Evolutionary conservation across 495 filamentous ascomycete species (phyloP).

Genomic region (Tuber magnatum): DNA sequence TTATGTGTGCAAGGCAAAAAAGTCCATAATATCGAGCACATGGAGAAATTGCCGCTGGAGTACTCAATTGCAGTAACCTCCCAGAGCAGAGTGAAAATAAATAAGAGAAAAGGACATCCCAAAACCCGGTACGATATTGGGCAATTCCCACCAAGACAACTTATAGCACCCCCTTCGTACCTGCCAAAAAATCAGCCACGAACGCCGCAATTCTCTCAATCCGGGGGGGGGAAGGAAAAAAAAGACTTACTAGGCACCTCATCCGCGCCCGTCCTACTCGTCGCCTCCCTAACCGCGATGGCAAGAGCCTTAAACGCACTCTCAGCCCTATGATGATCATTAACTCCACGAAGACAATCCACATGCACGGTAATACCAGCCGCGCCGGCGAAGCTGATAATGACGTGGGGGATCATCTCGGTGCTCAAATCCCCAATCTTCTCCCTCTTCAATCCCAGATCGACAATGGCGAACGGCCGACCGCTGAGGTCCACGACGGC

Average conservation of each 20-base stretch:
- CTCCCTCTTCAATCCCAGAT: constrained; percentile 75
- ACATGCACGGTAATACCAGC: constrained; percentile 91
- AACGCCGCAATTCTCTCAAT: too few species aligned
- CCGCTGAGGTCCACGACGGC: constrained; percentile 92
- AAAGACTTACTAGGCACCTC: constrained; percentile 71
- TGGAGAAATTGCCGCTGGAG: neutral
- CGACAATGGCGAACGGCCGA: constrained; percentile 73
- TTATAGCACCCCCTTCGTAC: constrained; percentile 36
- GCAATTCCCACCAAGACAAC: neutral
- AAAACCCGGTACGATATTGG: neutral
- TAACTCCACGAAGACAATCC: constrained; percentile 75
- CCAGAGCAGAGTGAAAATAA: neutral
- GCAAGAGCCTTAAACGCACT: constrained; percentile 96
- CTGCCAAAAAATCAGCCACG: constrained; percentile 9
- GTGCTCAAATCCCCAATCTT: constrained; percentile 86
- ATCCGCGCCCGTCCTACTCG: constrained; percentile 61
- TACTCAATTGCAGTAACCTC: neutral
- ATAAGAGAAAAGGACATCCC: neutral
- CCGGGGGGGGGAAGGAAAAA: neutral
- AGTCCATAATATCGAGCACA: neutral
- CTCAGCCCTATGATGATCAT: constrained; percentile 95
- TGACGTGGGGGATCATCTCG: constrained; percentile 95
- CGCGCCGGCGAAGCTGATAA: constrained; percentile 86
- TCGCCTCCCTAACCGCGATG: constrained; percentile 70
- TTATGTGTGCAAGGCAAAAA: neutral